Conservation (phyloP, 1,284 basidiomycete genomes). For the Marasmius fiardii region DNA sequence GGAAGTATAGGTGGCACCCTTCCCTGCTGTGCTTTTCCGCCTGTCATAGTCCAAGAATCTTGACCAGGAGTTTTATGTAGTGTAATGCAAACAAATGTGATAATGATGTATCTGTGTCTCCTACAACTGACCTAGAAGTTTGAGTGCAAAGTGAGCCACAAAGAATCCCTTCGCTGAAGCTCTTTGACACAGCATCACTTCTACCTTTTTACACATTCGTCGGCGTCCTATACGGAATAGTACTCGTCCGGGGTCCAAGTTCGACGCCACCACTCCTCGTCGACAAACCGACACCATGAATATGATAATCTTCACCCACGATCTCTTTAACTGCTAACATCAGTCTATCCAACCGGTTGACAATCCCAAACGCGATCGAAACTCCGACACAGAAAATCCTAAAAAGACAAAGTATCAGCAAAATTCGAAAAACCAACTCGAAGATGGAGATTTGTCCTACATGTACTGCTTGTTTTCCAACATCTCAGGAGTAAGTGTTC, state of each 20-base stretch:
- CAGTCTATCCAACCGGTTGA: slow-evolving; percentile 64
- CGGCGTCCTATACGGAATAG: slow-evolving; percentile 12
- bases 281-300: slow-evolving; percentile 54
- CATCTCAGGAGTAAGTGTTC: slow-evolving; percentile 60
- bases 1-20: too few species aligned
- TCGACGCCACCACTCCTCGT: slow-evolving; percentile 16
- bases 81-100: too few species aligned
- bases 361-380: slow-evolving; percentile 62
- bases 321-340: slow-evolving; percentile 78
- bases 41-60: too few species aligned
- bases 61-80: too few species aligned
- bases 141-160: too few species aligned
- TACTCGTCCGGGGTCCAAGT: slow-evolving; percentile 20
- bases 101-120: too few species aligned
- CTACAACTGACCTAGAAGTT: too few species aligned
- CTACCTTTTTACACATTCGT: slow-evolving; percentile 1
- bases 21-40: too few species aligned
- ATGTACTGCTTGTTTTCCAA: slow-evolving; percentile 69
- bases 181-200: neutral
- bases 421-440: neutral
- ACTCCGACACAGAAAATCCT: slow-evolving; percentile 78
- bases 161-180: too few species aligned
- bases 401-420: neutral
- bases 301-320: slow-evolving; percentile 79
- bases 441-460: slow-evolving; percentile 32